Conservation (phyloP, 2,329 filamentous ascomycete genomes). For the Aspergillus calidoustus region DNA sequence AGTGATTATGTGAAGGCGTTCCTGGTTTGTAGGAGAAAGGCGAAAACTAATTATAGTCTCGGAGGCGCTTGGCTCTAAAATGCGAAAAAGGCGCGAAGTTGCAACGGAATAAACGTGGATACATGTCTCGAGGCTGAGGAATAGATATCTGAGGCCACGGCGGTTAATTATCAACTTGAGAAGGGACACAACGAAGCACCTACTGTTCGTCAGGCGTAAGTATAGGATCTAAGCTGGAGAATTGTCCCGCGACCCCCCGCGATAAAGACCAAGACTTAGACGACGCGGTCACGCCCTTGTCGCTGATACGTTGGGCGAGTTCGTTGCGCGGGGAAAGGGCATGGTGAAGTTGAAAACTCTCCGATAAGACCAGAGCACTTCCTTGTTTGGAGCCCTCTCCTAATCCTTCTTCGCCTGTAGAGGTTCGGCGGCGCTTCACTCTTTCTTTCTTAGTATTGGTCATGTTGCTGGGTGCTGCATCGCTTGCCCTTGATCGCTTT, state of each 20-base stretch:
- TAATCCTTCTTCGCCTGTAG: conserved; percentile 23
- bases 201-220: conserved; percentile 63
- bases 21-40: conserved; percentile 55
- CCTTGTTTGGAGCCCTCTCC: conserved; percentile 25
- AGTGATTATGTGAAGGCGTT: conserved; percentile 60
- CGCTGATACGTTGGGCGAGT: conserved; percentile 18
- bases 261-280: conserved; percentile 52
- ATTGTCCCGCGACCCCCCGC: conserved; percentile 58
- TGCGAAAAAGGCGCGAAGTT: conserved; percentile 79
- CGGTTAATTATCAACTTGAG: conserved; percentile 5
- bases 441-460: conserved; percentile 30
- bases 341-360: background rate
- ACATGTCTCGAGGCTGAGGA: conserved; percentile 74
- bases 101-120: conserved; percentile 80
- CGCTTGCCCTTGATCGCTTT: conserved; percentile 38
- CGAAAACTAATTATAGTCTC: conserved; percentile 56
- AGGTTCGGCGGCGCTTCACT: conserved; percentile 38
- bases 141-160: conserved; percentile 62
- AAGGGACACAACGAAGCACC: conserved; percentile 23
- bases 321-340: background rate
- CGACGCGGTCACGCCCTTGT: conserved; percentile 18
- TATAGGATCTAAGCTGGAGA: conserved; percentile 60
- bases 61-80: conserved; percentile 62
- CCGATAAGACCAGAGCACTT: background rate
- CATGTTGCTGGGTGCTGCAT: conserved; percentile 31